Evolutionary conservation across 768 basidiomycete genomes (phyloP), one percentile per base, ranked within the genome.

Genomic region (Tricholoma hemisulphureum): DNA sequence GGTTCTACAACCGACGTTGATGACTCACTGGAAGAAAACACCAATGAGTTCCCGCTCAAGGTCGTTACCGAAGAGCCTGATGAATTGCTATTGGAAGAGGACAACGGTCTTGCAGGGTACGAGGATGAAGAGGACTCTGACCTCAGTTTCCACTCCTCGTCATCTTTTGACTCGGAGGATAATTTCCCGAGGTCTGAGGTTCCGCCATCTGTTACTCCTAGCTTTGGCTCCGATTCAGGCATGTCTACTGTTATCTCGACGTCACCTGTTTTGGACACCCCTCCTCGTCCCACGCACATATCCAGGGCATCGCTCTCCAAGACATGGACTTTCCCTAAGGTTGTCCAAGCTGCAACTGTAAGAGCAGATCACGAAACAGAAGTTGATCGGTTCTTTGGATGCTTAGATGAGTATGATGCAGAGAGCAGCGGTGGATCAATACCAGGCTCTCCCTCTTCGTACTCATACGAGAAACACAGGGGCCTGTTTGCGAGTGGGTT

Each of bases 341-440:
- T 70, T 20, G 37, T 61, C 31, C 64, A 64, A 10, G 29, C 64
- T 23, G 34, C 64, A 64, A 35, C 18, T 20, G 60, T 63, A 11
- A 60, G 65, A 34, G 60, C 72, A 2, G 69, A 69, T 9, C 56
- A 59, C 6, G 70, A 67, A 45, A 61, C 63, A 53, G 78, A 83
- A n/a, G 75, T 88, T 8, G 91, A 93, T 67, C 80, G 77, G 31
- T 93, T 93, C 79, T 93, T 93, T 63, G 85, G 82, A 41, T 93
- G 89, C 59, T 72, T 83, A 35, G 85, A 87, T 53, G 80, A 80
- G 53, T 80, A 82, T 61, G 77, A 80, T 34, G 68, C 64, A 26
- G 71, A 75, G 26, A 58, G 59, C 26, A 65, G 62, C 3, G 55
- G 57, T 24, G 71, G 66, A 5, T 73, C 73, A 39, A 75, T 81